Evolutionary conservation across 768 basidiomycete genomes (phyloP).

Genomic region (Lactarius tabidus): DNA sequence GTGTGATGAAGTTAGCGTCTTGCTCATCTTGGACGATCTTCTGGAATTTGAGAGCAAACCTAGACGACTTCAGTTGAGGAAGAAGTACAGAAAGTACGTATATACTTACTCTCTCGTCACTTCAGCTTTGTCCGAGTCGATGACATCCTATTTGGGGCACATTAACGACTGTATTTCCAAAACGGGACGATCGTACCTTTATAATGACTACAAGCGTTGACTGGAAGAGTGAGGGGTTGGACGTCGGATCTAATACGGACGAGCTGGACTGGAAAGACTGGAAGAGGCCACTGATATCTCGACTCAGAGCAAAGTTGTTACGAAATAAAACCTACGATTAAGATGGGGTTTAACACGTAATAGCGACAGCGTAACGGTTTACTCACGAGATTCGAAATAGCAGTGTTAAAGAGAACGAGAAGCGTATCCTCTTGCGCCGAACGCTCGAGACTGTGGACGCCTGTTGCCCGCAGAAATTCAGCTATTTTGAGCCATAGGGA

Average conservation of each 20-base stretch:
- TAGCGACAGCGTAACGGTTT: not conserved
- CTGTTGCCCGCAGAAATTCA: conserved; percentile 29
- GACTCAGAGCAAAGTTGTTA: conserved; percentile 59
- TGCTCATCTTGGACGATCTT: conserved; percentile 61
- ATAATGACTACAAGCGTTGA: conserved; percentile 62
- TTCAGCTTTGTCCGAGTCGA: conserved; percentile 56
- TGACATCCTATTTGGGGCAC: conserved; percentile 48
- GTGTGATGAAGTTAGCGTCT: conserved; percentile 59
- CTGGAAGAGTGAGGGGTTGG: conserved; percentile 56
- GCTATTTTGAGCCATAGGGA: not conserved
- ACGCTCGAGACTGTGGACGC: conserved; percentile 61
- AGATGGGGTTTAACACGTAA: not conserved
- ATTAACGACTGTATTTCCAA: not conserved
- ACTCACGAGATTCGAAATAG: conserved; percentile 57
- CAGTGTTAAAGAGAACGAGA: conserved; percentile 61
- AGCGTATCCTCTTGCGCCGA: conserved; percentile 62
- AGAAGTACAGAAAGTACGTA: not conserved
- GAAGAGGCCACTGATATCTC: conserved; percentile 58
- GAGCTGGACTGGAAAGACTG: conserved; percentile 59
- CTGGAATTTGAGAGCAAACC: conserved; percentile 56
- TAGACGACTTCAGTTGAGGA: conserved; percentile 26
- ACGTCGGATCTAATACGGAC: conserved; percentile 52
- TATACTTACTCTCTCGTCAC: conserved; percentile 51
- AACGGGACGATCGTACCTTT: conserved; percentile 44
- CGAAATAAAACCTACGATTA: conserved; percentile 55